Conservation (phyloP, 2,329 filamentous ascomycete species). For the Conoideocrella luteorostrata region DNA sequence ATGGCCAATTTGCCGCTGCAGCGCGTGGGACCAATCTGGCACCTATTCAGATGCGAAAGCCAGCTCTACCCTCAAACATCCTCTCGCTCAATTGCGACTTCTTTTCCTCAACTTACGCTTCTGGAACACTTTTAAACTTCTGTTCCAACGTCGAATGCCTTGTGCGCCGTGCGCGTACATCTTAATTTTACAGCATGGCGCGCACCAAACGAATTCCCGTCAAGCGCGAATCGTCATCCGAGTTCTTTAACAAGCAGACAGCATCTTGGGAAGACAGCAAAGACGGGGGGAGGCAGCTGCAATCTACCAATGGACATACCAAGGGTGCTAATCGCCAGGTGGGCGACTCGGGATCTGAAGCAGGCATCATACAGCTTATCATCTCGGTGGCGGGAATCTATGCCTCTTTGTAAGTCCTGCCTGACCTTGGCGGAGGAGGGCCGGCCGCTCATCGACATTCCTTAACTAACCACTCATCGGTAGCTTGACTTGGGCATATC, state of each 20-base stretch:
- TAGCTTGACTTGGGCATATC: slow-evolving; percentile 91
- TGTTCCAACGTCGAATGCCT: background rate
- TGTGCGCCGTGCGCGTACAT: background rate
- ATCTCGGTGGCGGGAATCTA: slow-evolving; percentile 95
- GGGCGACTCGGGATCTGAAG: slow-evolving; percentile 32
- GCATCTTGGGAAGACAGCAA: slow-evolving; percentile 28
- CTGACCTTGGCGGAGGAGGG: too few species aligned
- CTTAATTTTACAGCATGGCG: slow-evolving; percentile 46
- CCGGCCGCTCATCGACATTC: too few species aligned
- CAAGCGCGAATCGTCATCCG: slow-evolving; percentile 59
- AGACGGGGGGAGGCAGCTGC: slow-evolving; percentile 19
- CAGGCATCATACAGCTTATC: slow-evolving; percentile 67
- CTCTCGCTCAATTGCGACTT: too few species aligned
- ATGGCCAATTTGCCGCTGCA: slow-evolving; percentile 7
- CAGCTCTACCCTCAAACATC: too few species aligned
- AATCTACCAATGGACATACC: background rate
- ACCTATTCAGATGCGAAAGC: background rate
- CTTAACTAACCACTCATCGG: too few species aligned
- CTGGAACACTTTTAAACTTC: slow-evolving; percentile 2
- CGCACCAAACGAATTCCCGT: slow-evolving; percentile 64
- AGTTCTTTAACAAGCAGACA: slow-evolving; percentile 50
- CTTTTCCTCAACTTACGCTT: background rate
- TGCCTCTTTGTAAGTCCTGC: slow-evolving; percentile 87
- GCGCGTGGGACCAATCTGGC: background rate
- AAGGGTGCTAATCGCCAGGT: background rate